These are phyloP conservation scores for Chaetomiaceae sp. DNA, from an alignment of 2,329 filamentous ascomycete genomes.

Conservation along the genomic window DNA sequence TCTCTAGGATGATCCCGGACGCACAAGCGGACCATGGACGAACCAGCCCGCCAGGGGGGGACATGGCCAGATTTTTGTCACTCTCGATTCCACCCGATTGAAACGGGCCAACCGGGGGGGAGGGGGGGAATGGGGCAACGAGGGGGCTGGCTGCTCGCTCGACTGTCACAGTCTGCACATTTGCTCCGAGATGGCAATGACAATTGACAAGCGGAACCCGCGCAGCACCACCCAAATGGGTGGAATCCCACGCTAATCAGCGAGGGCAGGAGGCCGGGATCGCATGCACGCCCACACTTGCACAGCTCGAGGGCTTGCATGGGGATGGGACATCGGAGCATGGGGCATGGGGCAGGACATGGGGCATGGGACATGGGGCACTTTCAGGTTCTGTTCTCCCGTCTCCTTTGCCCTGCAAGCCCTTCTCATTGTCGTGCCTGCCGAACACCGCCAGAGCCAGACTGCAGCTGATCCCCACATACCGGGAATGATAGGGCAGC, in stretches of 20 bases:
- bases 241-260: slow-evolving; percentile 8
- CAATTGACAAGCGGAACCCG: background rate
- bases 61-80: slow-evolving; percentile 1
- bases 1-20: slow-evolving; percentile 12
- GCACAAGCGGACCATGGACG: slow-evolving; percentile 1
- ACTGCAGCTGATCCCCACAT: slow-evolving; percentile 9
- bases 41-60: slow-evolving; percentile 3
- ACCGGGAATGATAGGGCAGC: slow-evolving; percentile 10
- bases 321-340: no score
- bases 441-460: slow-evolving; percentile 2
- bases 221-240: background rate
- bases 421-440: slow-evolving; percentile 1
- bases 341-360: slow-evolving; percentile 8
- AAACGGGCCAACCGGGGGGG: background rate
- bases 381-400: background rate
- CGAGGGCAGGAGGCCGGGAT: slow-evolving; percentile 2
- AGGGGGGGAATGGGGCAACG: background rate
- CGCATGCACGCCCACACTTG: slow-evolving; percentile 3
- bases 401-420: background rate
- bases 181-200: background rate
- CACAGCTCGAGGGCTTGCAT: slow-evolving; percentile 4
- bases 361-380: slow-evolving; percentile 7
- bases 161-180: background rate
- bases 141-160: background rate
- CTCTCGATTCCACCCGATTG: slow-evolving; percentile 8